These are phyloP conservation scores for Wallacemonas sp. DNA, from an alignment of 208 protist species.

Conservation along the genomic window DNA sequence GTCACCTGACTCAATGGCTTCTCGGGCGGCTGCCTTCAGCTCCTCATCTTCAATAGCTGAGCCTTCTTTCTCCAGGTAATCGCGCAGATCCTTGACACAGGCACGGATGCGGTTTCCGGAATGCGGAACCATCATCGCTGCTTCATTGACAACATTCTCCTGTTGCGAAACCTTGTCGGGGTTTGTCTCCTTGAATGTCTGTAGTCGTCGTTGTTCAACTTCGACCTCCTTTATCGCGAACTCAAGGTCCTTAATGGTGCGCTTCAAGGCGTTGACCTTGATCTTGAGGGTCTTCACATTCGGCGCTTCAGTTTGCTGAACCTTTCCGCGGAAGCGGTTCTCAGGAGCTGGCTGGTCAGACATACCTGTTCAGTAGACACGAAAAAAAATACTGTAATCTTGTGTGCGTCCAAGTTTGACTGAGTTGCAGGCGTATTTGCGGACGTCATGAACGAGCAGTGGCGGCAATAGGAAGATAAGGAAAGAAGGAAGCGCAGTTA, in stretches of 20 bases:
- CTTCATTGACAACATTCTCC: constrained; percentile 68
- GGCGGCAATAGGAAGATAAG: not conserved
- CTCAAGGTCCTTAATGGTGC: constrained; percentile 70
- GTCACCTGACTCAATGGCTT: constrained; percentile 9
- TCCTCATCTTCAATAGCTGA: constrained; percentile 35
- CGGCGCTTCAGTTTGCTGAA: constrained; percentile 47
- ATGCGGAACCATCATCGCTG: constrained; percentile 81
- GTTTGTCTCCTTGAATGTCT: constrained; percentile 36
- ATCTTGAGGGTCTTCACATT: constrained; percentile 51
- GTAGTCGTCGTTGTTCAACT: constrained; percentile 46
- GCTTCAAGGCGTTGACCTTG: constrained; percentile 59
- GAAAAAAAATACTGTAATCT: too few species aligned
- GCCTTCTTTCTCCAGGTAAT: constrained; percentile 60
- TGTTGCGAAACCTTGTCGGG: constrained; percentile 70
- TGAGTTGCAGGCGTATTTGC: too few species aligned
- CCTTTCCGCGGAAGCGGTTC: constrained; percentile 46
- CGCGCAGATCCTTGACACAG: constrained; percentile 52
- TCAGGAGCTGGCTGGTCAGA: constrained; percentile 20
- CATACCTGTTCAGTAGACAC: constrained; percentile 37
- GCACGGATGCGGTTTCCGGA: constrained; percentile 63
- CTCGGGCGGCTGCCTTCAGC: constrained; percentile 13
- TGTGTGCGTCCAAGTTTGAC: too few species aligned
- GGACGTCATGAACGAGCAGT: too few species aligned
- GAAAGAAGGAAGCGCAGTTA: not conserved
- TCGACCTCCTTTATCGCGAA: constrained; percentile 69